Conservation (phyloP, 371 early-diverging fungal genomes). For the Nematocida minor region DNA sequence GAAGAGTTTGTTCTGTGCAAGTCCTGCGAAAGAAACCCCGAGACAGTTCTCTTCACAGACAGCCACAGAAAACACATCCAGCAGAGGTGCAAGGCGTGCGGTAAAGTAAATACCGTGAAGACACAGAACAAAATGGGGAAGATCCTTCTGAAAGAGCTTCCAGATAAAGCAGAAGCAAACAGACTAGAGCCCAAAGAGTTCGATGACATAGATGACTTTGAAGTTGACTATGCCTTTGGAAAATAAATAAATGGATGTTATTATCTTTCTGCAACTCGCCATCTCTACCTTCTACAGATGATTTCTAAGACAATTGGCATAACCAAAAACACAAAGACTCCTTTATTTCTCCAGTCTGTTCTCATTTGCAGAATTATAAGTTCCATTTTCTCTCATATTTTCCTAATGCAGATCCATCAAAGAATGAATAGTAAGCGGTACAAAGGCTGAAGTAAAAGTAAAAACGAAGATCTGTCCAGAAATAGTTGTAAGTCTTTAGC, state of each 20-base stretch:
- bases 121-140: constrained; percentile 53
- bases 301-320: too few relatives aligned
- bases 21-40: constrained; percentile 83
- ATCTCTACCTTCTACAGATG: too few relatives aligned
- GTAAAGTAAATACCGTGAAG: constrained; percentile 37
- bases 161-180: not conserved
- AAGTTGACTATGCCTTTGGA: constrained; percentile 30
- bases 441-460: too few relatives aligned
- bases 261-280: too few relatives aligned
- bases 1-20: constrained; percentile 87
- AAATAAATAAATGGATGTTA: constrained; percentile 32
- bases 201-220: constrained; percentile 13
- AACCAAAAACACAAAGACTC: too few relatives aligned
- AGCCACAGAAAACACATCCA: constrained; percentile 22
- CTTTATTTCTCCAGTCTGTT: too few relatives aligned
- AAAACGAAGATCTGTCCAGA: too few relatives aligned
- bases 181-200: constrained; percentile 17
- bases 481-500: too few relatives aligned
- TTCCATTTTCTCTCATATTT: too few relatives aligned
- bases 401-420: too few relatives aligned
- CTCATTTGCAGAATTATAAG: too few relatives aligned
- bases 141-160: constrained; percentile 56
- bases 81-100: constrained; percentile 63
- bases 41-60: constrained; percentile 76
- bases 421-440: too few relatives aligned